Percentiles rank a stretch among this genome's conserved stretches.
phyloP scores from a whole-genome alignment of 176 grass and related monocot species.

The Bonia amplexicaulis region DNA sequence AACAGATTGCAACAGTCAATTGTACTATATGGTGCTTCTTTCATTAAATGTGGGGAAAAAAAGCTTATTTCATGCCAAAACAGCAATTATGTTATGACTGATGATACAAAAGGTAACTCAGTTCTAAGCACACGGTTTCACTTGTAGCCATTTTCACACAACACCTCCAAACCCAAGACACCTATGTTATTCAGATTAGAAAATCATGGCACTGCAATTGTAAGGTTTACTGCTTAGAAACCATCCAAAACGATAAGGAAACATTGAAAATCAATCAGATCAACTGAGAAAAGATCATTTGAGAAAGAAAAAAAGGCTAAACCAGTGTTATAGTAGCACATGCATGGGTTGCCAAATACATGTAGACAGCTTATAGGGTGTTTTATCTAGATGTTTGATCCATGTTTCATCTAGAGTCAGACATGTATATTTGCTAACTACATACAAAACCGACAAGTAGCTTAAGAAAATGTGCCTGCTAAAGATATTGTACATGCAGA shows the following conservation, averaged over 20 bases:
- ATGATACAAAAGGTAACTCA: not conserved
- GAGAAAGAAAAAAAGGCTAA: not conserved
- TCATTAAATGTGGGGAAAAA: not conserved
- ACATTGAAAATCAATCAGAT: not conserved
- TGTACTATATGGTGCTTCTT: slow-evolving; percentile 1
- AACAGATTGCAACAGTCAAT: slow-evolving; percentile 4
- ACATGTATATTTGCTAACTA: not conserved
- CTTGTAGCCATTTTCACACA: not conserved
- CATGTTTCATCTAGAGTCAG: not conserved
- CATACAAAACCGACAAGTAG: not conserved
- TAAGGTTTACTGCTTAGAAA: not conserved
- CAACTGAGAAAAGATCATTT: not conserved
- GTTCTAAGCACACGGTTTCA: not conserved
- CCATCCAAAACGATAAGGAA: slow-evolving; percentile 3
- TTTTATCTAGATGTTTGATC: not conserved
- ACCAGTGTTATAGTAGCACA: not conserved
- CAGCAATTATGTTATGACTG: not conserved
- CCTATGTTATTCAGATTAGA: not conserved
- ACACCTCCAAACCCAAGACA: not conserved
- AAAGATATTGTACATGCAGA: not conserved
- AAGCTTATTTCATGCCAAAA: not conserved
- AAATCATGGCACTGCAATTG: not conserved
- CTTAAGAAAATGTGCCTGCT: slow-evolving; percentile 10
- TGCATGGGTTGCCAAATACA: not conserved
- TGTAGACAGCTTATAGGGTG: not conserved